phyloP scores from a whole-genome alignment of 148 eudicot genomes.

The Camellia japonica region DNA sequence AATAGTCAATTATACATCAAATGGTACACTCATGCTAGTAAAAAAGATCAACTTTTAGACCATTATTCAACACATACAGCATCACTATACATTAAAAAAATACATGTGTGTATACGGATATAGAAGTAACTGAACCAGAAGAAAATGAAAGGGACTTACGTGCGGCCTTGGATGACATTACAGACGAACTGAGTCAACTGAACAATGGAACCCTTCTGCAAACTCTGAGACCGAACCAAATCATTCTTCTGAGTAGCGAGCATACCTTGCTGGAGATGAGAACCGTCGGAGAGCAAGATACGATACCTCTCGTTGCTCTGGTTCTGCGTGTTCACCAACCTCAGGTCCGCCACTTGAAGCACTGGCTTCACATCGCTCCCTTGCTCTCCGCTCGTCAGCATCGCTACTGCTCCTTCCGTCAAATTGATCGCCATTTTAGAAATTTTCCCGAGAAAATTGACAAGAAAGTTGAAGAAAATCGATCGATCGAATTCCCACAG shows the following conservation, averaged over 20 bases:
- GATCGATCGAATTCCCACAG: background rate
- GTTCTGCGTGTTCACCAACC: slow-evolving; percentile 41
- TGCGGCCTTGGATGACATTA: slow-evolving; percentile 41
- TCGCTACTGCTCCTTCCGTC: slow-evolving; percentile 49
- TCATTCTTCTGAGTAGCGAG: slow-evolving; percentile 71
- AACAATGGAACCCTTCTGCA: slow-evolving; percentile 68
- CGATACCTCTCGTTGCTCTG: slow-evolving; percentile 50
- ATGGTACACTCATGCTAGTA: background rate
- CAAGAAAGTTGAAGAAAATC: background rate
- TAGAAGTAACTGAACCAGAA: background rate
- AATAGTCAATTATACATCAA: background rate
- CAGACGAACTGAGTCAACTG: slow-evolving; percentile 45
- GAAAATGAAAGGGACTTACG: slow-evolving; percentile 25
- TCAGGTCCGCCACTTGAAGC: slow-evolving; percentile 53
- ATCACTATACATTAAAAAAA: background rate
- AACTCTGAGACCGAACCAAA: slow-evolving; percentile 31
- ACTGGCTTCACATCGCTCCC: slow-evolving; percentile 37
- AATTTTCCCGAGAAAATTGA: background rate
- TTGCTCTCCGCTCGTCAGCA: slow-evolving; percentile 30
- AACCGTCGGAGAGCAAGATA: slow-evolving; percentile 62
- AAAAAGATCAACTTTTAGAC: background rate
- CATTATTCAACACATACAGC: background rate
- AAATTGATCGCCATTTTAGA: slow-evolving; percentile 34
- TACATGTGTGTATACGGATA: background rate
- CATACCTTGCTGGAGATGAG: slow-evolving; percentile 65